A percentile compares a stretch with the other conserved stretches of the same genome.
Conservation (phyloP, 371 early-diverging fungal species). For the Actinomortierella ambigua region DNA sequence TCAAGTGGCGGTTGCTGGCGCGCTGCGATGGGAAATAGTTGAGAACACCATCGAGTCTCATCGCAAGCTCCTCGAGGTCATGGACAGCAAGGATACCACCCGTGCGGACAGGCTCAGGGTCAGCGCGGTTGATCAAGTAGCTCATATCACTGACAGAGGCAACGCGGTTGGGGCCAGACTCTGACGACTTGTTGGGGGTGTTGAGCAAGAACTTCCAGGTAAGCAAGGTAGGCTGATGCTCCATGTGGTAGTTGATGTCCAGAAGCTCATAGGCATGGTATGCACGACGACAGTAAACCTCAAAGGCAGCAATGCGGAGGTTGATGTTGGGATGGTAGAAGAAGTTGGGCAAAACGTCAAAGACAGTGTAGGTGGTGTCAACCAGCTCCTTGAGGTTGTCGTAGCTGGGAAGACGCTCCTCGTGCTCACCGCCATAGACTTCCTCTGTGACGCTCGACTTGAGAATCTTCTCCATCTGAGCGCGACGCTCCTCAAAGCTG, state of each 20-base stretch:
- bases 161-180: slow-evolving; percentile 72
- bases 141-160: slow-evolving; percentile 75
- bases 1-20: slow-evolving; percentile 25
- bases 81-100: slow-evolving; percentile 72
- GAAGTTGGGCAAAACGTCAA: slow-evolving; percentile 94
- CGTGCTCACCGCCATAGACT: slow-evolving; percentile 74
- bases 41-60: slow-evolving; percentile 57
- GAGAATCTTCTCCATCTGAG: slow-evolving; percentile 85
- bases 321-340: slow-evolving; percentile 85
- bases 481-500: slow-evolving; percentile 87
- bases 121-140: slow-evolving; percentile 67
- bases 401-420: slow-evolving; percentile 77
- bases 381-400: slow-evolving; percentile 89
- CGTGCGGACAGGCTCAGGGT: slow-evolving; percentile 69
- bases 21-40: slow-evolving; percentile 52
- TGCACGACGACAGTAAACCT: slow-evolving; percentile 94
- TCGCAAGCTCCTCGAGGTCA: slow-evolving; percentile 58
- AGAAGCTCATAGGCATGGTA: slow-evolving; percentile 95
- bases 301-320: slow-evolving; percentile 88
- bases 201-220: slow-evolving; percentile 83
- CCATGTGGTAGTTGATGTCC: slow-evolving; percentile 79
- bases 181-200: slow-evolving; percentile 48
- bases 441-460: slow-evolving; percentile 79
- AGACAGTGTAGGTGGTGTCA: slow-evolving; percentile 92
- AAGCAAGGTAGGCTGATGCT: slow-evolving; percentile 71